Evolutionary conservation across 139 green algal species (phyloP).

Genomic region (Tetraselmis chui): DNA sequence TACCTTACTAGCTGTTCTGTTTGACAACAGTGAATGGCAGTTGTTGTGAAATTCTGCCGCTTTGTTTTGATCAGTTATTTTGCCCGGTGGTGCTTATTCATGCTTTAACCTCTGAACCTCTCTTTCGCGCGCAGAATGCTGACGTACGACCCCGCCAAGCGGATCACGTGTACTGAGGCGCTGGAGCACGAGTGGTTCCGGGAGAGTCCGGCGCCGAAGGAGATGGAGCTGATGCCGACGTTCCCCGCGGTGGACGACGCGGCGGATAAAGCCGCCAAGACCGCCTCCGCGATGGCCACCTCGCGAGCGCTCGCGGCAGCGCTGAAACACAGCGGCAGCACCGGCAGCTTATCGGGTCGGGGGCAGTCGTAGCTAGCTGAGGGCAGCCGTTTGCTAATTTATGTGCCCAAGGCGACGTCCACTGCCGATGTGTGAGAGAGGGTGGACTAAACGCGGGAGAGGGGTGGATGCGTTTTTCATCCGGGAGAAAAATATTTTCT

Average conservation of each 20-base stretch:
- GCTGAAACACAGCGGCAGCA: neutral
- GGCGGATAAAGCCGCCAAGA: neutral
- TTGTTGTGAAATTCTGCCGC: no score
- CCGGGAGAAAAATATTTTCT: no score
- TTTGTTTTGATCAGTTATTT: neutral
- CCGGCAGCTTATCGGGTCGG: no score
- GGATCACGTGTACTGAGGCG: slow-evolving; percentile 45
- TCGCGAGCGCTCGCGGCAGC: neutral
- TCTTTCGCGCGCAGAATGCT: slow-evolving; percentile 26
- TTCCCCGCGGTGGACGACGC: slow-evolving; percentile 26
- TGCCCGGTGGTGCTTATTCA: no score
- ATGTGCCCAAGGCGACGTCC: no score
- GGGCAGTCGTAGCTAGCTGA: no score
- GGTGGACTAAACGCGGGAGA: no score
- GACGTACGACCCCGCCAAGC: slow-evolving; percentile 37
- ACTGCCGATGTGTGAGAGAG: no score
- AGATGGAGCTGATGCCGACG: slow-evolving; percentile 46
- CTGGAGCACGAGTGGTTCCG: slow-evolving; percentile 45
- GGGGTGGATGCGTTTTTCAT: no score
- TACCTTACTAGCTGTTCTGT: no score
- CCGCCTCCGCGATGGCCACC: neutral
- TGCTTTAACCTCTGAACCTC: neutral
- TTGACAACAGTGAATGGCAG: no score
- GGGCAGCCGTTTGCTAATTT: no score
- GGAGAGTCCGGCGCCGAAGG: slow-evolving; percentile 44